Base-by-base conservation (phyloP, 2,329 filamentous ascomycete species). In the Exophiala lecanii-corni region DNA sequence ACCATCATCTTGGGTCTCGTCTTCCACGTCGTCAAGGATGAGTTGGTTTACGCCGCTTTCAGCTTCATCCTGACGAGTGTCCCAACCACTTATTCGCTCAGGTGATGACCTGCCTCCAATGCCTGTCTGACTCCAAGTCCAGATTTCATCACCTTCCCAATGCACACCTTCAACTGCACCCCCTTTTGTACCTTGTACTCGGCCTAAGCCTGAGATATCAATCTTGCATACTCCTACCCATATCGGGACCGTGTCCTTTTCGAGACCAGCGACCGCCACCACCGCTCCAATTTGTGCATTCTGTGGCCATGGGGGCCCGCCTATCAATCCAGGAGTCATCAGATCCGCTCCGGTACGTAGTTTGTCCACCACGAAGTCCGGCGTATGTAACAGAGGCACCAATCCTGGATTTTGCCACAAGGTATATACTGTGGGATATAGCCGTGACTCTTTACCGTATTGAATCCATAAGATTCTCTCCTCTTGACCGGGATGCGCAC, bases 111-210 rank as follows among this genome's bases (percentile, higher is more conserved):
- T 63, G 7, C 78, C 79, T 13, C 73, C 68, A 45, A 69, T 73
- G 4, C 72, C 75, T 19, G 65, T 67, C 21, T 71, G 67, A 55
- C 73, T 79, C 75, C 78, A 82, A 3, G 68, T 68, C 79, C 80
- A 84, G n/a, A 83, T 57, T 62, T 85, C 81, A 62, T 85, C 81
- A 1, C 81, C 79, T 47, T 73, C 71, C 81, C 81, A 84, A 56
- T 84, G 81, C 36, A 84, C 64, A 3, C 76, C 79, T 50, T 76
- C 71, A 7, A 84, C 79, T 1, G 81, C 81, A 62, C 78, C 75
- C 1, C 81, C 81, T 56, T 78, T 82, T 10, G 70, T 67, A 0
- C 81, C 80, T 55, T 76, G 74, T 4, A 81, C 78, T 20, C 65
- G 63, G 2, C 58, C 62, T 39, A 83, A 58, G 2, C 64, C 67